A percentile compares a stretch with the other conserved stretches of the same genome.
Evolutionary conservation across 169 alveolate genomes (phyloP).

Genomic region (Hepatocystis sp.): DNA sequence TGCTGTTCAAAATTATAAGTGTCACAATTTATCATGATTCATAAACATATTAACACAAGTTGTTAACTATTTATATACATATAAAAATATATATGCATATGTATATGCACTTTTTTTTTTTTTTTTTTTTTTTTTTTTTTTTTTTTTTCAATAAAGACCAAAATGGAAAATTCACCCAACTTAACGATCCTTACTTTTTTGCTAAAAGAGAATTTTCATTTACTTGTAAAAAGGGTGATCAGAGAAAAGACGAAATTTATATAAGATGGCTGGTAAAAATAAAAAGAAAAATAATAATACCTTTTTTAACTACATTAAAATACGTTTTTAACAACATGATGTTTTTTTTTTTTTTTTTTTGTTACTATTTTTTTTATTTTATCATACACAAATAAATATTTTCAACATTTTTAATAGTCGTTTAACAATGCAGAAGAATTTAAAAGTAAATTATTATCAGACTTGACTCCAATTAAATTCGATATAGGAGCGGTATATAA

Average conservation of each 20-base stretch:
- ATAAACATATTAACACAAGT: too few species aligned
- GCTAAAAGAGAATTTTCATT: slow-evolving; percentile 67
- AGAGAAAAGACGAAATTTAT: slow-evolving; percentile 61
- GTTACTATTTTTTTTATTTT: neutral
- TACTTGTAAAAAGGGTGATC: slow-evolving; percentile 66
- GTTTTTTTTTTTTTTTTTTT: neutral
- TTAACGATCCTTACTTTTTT: slow-evolving; percentile 60
- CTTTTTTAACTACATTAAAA: neutral
- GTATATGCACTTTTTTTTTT: too few species aligned
- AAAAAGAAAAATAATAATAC: neutral
- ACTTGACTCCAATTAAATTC: slow-evolving; percentile 80
- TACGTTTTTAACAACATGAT: too few species aligned
- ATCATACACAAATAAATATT: too few species aligned
- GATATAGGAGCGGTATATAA: slow-evolving; percentile 96
- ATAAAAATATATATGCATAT: too few species aligned
- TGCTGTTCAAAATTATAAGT: too few species aligned
- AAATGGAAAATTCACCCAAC: slow-evolving; percentile 28
- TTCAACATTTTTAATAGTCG: slow-evolving; percentile 9
- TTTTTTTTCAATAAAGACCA: slow-evolving; percentile 9
- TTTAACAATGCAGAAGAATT: slow-evolving; percentile 58
- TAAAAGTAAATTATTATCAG: slow-evolving; percentile 32
- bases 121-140: slow-evolving; percentile 5
- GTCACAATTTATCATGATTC: too few species aligned
- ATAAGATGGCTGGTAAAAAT: slow-evolving; percentile 64
- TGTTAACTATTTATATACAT: too few species aligned